phyloP scores from a whole-genome alignment of 1,284 basidiomycete species.

The Ganoderma leucocontextum region DNA sequence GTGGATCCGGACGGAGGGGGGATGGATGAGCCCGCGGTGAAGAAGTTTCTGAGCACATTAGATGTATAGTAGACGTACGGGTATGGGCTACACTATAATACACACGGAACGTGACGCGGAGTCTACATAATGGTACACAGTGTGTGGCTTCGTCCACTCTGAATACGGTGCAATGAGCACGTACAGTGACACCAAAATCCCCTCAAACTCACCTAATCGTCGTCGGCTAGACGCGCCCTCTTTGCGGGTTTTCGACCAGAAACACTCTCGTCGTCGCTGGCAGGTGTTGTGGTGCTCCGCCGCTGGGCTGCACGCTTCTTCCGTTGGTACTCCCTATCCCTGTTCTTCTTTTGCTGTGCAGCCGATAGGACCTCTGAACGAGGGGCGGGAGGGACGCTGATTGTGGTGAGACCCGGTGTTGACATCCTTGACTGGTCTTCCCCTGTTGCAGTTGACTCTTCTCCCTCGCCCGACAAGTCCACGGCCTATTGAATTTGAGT shows the following conservation, averaged over 20 bases:
- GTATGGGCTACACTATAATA: conserved; percentile 28
- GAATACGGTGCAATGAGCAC: background rate
- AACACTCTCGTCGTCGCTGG: conserved; percentile 74
- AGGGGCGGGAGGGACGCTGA: conserved; percentile 77
- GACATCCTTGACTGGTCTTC: conserved; percentile 63
- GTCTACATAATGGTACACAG: background rate
- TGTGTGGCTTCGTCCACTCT: background rate
- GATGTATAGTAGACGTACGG: conserved; percentile 52
- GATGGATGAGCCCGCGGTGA: conserved; percentile 57
- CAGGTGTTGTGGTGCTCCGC: conserved; percentile 60
- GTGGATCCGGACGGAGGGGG: conserved; percentile 73
- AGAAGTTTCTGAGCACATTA: conserved; percentile 61
- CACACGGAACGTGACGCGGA: conserved; percentile 4
- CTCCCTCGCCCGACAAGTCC: conserved; percentile 77
- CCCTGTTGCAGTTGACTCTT: conserved; percentile 62
- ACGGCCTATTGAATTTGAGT: conserved; percentile 59
- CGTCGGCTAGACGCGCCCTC: conserved; percentile 67
- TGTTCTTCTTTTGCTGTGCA: conserved; percentile 75
- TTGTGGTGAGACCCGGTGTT: conserved; percentile 73
- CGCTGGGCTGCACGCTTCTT: conserved; percentile 68
- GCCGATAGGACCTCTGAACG: conserved; percentile 67
- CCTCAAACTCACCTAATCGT: conserved; percentile 46
- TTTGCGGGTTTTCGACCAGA: conserved; percentile 65
- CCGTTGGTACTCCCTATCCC: conserved; percentile 80
- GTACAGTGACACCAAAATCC: conserved; percentile 1